A percentile compares a stretch with the other conserved stretches of the same genome.
Evolutionary conservation across 148 eudicot species (phyloP).

Genomic region (Oxyria digyna): DNA sequence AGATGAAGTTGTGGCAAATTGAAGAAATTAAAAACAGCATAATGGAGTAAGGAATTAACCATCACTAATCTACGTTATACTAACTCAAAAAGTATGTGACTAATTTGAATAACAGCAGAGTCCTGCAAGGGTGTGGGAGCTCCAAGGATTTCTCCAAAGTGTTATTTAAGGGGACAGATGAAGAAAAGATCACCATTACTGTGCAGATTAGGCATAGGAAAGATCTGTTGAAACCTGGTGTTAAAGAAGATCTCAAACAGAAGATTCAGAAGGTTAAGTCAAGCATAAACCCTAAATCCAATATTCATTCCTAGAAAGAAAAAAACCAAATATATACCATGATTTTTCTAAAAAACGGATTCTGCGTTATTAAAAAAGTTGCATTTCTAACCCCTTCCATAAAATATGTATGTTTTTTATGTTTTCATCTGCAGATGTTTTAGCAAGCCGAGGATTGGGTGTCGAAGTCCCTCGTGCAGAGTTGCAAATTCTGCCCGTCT

Average conservation of each 20-base stretch:
- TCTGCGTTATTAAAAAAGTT: too few relatives aligned
- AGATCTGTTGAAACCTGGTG: background rate
- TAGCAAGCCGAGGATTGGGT: background rate
- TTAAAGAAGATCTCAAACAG: slow-evolving; percentile 2
- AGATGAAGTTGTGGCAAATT: background rate
- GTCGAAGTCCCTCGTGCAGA: background rate
- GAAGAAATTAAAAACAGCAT: background rate
- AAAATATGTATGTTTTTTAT: too few relatives aligned
- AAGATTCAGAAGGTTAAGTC: background rate
- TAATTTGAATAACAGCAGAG: background rate
- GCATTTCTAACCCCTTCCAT: too few relatives aligned
- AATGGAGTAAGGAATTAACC: background rate
- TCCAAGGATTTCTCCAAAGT: slow-evolving; percentile 4
- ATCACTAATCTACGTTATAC: background rate
- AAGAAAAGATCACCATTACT: background rate
- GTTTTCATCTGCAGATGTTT: background rate
- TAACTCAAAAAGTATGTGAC: background rate
- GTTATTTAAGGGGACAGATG: background rate
- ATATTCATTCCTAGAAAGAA: too few relatives aligned
- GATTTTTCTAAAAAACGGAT: too few relatives aligned
- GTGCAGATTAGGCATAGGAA: background rate
- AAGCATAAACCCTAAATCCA: too few relatives aligned
- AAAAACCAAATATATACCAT: too few relatives aligned
- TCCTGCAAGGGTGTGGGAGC: slow-evolving; percentile 5
- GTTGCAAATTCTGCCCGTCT: background rate